Conservation (phyloP, 305 asterid species). For the Stenogyne calaminthoides region DNA sequence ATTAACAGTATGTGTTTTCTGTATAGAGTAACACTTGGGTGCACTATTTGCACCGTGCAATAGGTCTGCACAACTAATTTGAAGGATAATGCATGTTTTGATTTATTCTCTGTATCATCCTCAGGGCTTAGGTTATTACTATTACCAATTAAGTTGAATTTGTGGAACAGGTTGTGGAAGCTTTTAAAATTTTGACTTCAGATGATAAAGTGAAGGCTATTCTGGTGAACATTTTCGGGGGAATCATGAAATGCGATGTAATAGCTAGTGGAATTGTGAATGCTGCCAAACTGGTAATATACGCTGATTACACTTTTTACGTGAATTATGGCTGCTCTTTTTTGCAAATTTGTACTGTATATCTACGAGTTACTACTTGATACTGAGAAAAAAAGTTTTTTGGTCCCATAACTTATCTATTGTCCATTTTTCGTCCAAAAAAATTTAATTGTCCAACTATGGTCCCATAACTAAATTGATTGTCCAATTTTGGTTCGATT, state of each 20-base stretch:
- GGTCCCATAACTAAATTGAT: too few relatives aligned
- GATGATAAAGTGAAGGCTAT: slow-evolving; percentile 98
- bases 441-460: too few relatives aligned
- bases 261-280: slow-evolving; percentile 98
- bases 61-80: not conserved
- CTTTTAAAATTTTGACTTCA: slow-evolving; percentile 92
- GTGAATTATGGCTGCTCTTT: not conserved
- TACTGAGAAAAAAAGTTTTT: too few relatives aligned
- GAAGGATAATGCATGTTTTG: not conserved
- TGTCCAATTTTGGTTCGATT: too few relatives aligned
- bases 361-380: slow-evolving; percentile 9
- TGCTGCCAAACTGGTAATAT: slow-evolving; percentile 86
- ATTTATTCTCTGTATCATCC: not conserved
- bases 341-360: not conserved
- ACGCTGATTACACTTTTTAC: slow-evolving; percentile 4
- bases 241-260: slow-evolving; percentile 98
- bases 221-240: slow-evolving; percentile 97
- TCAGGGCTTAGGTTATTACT: not conserved
- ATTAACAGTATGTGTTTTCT: too few relatives aligned
- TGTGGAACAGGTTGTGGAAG: slow-evolving; percentile 83
- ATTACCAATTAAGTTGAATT: slow-evolving; percentile 21
- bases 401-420: too few relatives aligned
- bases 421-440: too few relatives aligned
- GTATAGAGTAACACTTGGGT: too few relatives aligned
- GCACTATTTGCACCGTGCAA: too few relatives aligned